Base-by-base conservation (phyloP, 352 stramenopile species). In the Elongisporangium prolatum region DNA sequence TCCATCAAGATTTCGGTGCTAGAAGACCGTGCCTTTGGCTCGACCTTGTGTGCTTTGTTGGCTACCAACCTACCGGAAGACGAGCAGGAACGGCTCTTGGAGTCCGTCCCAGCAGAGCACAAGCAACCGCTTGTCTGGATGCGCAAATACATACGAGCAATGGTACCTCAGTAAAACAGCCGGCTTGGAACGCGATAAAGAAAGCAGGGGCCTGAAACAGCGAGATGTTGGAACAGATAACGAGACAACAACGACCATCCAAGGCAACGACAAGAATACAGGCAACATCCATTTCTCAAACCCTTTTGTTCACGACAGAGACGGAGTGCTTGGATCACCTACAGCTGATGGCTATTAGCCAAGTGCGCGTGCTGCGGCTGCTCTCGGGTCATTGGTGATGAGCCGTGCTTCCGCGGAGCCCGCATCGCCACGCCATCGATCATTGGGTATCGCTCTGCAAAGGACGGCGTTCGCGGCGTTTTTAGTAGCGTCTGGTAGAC, bases 361-460 rank as follows among this genome's bases (percentile, higher is more conserved):
- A 44, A 9, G 10, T 44, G 34, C 1, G 34, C 34, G 11, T 44
- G 22, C 38, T 21, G 14, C 24, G 54, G 21, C 0, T 58, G 52
- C 18, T 68, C 57, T 38, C 67, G 67, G 28, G 72, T 64, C n/a
- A 66, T 70, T 11, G 75, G 71, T 25, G 72, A 77, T 17, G 75
- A 76, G n/a, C 63, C 68, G 52, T 66, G 71, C 63, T 89, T 89
- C 52, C 76, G 68, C 14, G 85, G 83, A 17, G 70, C 73, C 48
- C 80, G 77, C 80, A 94, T 91, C n/a, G 69, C 70, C 4, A 95
- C 86, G 10, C 86, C 86, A 60, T 95, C 86, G 48, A 93, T 91
- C 25, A 89, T 75, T 2, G 86, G 86, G 61, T 91, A 90, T 25
- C 84, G 70, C 24, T 91, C 77, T 0, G 86, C 86, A 52, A 95